A percentile compares a stretch with the other conserved stretches of the same genome.
phyloP scores from a whole-genome alignment of 2,329 filamentous ascomycete species.

The Botryotinia calthae region DNA sequence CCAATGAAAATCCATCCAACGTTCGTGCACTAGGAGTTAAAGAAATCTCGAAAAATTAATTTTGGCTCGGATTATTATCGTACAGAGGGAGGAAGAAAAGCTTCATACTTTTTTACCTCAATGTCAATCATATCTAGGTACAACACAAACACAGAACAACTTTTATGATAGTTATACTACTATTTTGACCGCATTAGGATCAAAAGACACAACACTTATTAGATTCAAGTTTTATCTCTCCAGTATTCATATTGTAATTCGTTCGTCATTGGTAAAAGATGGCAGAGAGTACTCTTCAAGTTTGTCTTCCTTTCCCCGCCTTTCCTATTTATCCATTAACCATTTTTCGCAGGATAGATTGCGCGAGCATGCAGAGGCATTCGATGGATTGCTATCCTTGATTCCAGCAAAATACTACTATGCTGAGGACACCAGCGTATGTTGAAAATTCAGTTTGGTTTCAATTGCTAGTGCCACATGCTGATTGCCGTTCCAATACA shows the following conservation, averaged over 20 bases:
- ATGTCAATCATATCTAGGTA: background rate
- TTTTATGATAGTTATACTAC: background rate
- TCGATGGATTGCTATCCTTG: slow-evolving; percentile 60
- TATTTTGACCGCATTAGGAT: background rate
- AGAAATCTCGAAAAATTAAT: slow-evolving; percentile 21
- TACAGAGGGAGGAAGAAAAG: slow-evolving; percentile 2
- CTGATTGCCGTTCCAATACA: slow-evolving; percentile 41
- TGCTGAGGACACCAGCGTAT: slow-evolving; percentile 65
- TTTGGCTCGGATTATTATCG: slow-evolving; percentile 9
- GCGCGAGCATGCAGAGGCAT: slow-evolving; percentile 44
- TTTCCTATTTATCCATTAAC: slow-evolving; percentile 22
- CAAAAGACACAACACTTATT: background rate
- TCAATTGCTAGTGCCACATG: slow-evolving; percentile 10
- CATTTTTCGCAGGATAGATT: slow-evolving; percentile 47
- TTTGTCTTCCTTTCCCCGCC: slow-evolving; percentile 32
- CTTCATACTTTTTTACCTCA: background rate
- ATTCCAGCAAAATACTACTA: slow-evolving; percentile 73
- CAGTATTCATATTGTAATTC: background rate
- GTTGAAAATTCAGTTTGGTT: slow-evolving; percentile 36
- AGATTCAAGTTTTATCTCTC: background rate
- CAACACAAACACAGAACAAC: background rate
- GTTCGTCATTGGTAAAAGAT: slow-evolving; percentile 26
- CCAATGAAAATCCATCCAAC: slow-evolving; percentile 16
- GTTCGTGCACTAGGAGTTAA: slow-evolving; percentile 10
- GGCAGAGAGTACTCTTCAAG: slow-evolving; percentile 39